Evolutionary conservation across 805 yeast genomes (phyloP).

Genomic region (Lipomyces oligophaga): DNA sequence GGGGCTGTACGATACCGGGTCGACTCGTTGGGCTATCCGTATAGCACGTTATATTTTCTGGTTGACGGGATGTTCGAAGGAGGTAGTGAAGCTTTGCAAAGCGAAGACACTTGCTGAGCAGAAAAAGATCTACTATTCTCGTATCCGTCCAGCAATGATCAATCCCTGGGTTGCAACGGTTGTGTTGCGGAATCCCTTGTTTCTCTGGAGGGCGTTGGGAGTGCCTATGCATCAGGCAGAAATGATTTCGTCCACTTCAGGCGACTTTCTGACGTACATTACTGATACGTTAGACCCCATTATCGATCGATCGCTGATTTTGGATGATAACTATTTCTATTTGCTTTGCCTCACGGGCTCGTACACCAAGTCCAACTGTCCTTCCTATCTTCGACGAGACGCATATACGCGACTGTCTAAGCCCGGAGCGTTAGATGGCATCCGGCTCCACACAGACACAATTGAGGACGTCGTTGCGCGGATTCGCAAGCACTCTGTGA

Average conservation of each 20-base stretch:
- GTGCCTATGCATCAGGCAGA: constrained; percentile 81
- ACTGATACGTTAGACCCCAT: constrained; percentile 77
- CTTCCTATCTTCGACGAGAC: constrained; percentile 62
- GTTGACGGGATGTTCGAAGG: constrained; percentile 49
- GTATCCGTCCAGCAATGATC: constrained; percentile 65
- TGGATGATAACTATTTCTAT: constrained; percentile 74
- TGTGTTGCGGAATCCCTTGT: constrained; percentile 76
- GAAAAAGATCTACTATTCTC: constrained; percentile 56
- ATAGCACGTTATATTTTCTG: constrained; percentile 59
- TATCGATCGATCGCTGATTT: constrained; percentile 56
- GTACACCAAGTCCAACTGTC: constrained; percentile 64
- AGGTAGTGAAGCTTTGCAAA: constrained; percentile 54
- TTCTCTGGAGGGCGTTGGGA: constrained; percentile 86
- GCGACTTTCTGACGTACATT: constrained; percentile 65
- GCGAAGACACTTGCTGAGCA: constrained; percentile 62
- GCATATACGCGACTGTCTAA: constrained; percentile 52
- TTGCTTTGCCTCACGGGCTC: constrained; percentile 61
- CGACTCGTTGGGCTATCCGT: constrained; percentile 81
- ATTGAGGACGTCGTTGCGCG: constrained; percentile 71
- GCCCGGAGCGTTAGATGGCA: constrained; percentile 57
- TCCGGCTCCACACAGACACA: constrained; percentile 76
- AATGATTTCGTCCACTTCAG: constrained; percentile 48
- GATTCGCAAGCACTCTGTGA: constrained; percentile 56
- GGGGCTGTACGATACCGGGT: constrained; percentile 78
- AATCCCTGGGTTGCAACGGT: constrained; percentile 64